Base-by-base conservation (phyloP, 176 grass and related monocot genomes). In the Triticum timopheevii region DNA sequence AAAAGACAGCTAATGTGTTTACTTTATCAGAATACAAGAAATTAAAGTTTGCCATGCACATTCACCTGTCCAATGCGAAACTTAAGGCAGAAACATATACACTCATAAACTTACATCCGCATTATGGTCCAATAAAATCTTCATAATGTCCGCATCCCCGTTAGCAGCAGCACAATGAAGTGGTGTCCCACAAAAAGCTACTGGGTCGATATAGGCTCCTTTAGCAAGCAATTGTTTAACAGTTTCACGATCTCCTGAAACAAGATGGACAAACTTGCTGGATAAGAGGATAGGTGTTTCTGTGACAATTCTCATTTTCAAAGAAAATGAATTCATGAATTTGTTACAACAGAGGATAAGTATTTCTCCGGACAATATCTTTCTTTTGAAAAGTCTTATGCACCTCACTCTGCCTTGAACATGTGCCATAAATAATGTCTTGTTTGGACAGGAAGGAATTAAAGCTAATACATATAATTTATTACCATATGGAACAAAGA, bases 71-170 rank as follows among this genome's bases (percentile, higher is more conserved):
- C 69, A 12, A 10, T 71, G 34, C 22, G 22, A 4, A 44, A 73
- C 69, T 73, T 42, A 44, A 72, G 36, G 69, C 4, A 73, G 38
- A 73, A 13, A 73, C 36, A 25, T 13, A 42, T 73, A 38, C 11
- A 44, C 69, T 24, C 25, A 42, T 11, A 78, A 35, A 79, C 77
- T 79, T 79, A 79, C 77, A 63, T 79, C 77, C 39, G 77, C 77
- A 4, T 40, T 79, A 8, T 79, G 77, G 58, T 25, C 77, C 58
- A 79, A 79, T 25, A 63, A 79, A 42, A 79, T 79, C 77, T 79
- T 79, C 56, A 63, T 6, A 4, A 6, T 36, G 35, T 11, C 30
- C 63, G 38, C 22, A 24, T 79, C 19, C 10, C 34, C 77, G 25
- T 40, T 2, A 36, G 4, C 63, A 62, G 77, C 77, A 79, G 77